Base-by-base conservation (phyloP, 2,329 filamentous ascomycete genomes). In the Esteya vermicola region DNA sequence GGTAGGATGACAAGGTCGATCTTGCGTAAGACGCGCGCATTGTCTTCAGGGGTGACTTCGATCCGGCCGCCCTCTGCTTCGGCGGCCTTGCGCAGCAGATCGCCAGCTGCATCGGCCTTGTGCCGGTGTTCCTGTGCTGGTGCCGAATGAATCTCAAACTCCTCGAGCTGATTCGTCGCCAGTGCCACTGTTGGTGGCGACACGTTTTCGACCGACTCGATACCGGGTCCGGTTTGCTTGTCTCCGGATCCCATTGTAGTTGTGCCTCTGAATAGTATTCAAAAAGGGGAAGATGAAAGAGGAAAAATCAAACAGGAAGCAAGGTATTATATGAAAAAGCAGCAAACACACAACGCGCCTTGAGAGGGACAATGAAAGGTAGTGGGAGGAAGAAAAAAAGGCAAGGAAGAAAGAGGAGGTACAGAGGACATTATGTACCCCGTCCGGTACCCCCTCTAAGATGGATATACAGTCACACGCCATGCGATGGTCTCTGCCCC, bases 1-100 rank as follows among this genome's bases (percentile, higher is more conserved):
- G 70, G 68, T 12, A 73, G 54, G 19, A 74, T 60, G 38, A 60
- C 53, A 20, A 65, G 50, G 48, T 73, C 69, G 41, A 73, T 72
- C 45, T 60, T 62, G 22, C 61, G 59, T 30, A 72, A 54, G 6
- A 73, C 62, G 31, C 63, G 58, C 38, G 58, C 59, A 52, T 75
- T 72, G 47, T 72, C 70, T 36, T 63, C 64, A 0, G 64, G 57
- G 0, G 69, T 69, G 7, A 75, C 61, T 31, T 64, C 50, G 26
- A 72, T 58, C 3, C 39, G 42, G 33, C 41, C 44, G 33, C 35
- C 39, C 18, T 36, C 40, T 8, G 41, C 33, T 9, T 42, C 40
- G 27, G 36, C 38, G 3, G 40, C 38, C 39, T 47, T 48, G 28
- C 44, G 43, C 4, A 49, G 44, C 16, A 49, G 46, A 26, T 48